Evolutionary conservation across 2,329 filamentous ascomycete genomes (phyloP).

Genomic region (Plenodomus lindquistii): DNA sequence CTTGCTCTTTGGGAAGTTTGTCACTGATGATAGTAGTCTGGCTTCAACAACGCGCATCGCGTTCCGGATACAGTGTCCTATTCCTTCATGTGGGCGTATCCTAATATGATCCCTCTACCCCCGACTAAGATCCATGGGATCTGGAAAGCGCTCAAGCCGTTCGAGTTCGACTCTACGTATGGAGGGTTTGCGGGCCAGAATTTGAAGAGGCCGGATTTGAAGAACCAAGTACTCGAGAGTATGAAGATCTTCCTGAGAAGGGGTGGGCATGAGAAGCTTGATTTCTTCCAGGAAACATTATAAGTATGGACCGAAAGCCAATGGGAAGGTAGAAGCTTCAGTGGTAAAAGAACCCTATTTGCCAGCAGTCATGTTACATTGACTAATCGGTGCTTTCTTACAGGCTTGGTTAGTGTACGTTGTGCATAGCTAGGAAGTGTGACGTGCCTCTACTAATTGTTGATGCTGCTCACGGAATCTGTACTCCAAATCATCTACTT

Average conservation of each 20-base stretch:
- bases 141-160: constrained; percentile 67
- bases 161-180: constrained; percentile 68
- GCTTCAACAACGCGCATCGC: constrained; percentile 44
- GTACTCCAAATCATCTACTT: too few relatives aligned
- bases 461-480: too few relatives aligned
- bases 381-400: too few relatives aligned
- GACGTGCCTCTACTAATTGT: too few relatives aligned
- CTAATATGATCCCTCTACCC: constrained; percentile 65
- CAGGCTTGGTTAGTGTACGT: too few relatives aligned
- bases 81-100: constrained; percentile 72
- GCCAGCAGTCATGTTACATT: too few relatives aligned
- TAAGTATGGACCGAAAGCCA: too few relatives aligned
- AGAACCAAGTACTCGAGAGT: constrained; percentile 70
- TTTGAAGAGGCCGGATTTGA: constrained; percentile 61
- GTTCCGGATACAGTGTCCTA: constrained; percentile 56
- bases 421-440: too few relatives aligned
- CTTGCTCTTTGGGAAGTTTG: not conserved
- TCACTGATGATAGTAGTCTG: constrained; percentile 24
- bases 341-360: too few relatives aligned
- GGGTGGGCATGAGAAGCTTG: constrained; percentile 53
- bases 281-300: constrained; percentile 40
- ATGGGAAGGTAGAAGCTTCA: not conserved
- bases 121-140: constrained; percentile 67
- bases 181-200: constrained; percentile 69
- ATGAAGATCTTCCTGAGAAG: constrained; percentile 71